These are phyloP conservation scores for Cylindrotheca fusiformis DNA, from an alignment of 108 stramenopile species.

Conservation along the genomic window DNA sequence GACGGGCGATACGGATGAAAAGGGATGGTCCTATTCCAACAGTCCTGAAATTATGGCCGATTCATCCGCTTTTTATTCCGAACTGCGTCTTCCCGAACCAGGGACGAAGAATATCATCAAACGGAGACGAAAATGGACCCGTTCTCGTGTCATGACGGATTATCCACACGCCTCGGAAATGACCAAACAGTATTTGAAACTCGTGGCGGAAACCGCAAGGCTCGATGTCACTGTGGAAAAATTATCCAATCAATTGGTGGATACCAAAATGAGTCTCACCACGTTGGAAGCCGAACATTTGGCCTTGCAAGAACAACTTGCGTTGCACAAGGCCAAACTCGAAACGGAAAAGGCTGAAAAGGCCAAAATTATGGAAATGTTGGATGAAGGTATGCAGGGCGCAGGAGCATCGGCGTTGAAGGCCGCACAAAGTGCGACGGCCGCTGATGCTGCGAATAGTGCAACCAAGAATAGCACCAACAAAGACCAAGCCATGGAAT, in stretches of 20 bases:
- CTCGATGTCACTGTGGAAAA: conserved; percentile 33
- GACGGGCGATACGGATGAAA: conserved; percentile 27
- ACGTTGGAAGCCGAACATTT: conserved; percentile 37
- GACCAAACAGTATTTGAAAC: conserved; percentile 37
- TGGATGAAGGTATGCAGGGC: conserved; percentile 9
- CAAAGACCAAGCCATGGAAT: conserved; percentile 23
- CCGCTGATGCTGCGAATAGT: background rate
- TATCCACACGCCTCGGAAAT: conserved; percentile 44
- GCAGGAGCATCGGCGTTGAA: background rate
- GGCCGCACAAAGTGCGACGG: background rate
- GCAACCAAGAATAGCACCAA: conserved; percentile 9
- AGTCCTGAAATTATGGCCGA: conserved; percentile 23
- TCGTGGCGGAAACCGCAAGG: conserved; percentile 47
- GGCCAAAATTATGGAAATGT: conserved; percentile 6
- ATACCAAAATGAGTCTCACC: conserved; percentile 50
- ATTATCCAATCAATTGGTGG: conserved; percentile 46
- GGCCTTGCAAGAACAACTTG: conserved; percentile 16
- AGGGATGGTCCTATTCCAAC: conserved; percentile 56
- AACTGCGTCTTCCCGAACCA: conserved; percentile 23
- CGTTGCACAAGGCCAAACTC: conserved; percentile 5
- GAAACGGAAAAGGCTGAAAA: conserved; percentile 18
- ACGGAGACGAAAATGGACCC: conserved; percentile 55
- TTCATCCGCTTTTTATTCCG: conserved; percentile 8
- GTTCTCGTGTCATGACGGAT: conserved; percentile 43
- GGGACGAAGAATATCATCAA: conserved; percentile 20